Percentiles rank a stretch among this genome's conserved stretches.
Evolutionary conservation across 2,329 filamentous ascomycete genomes (phyloP).

Genomic region (Alternaria panax): DNA sequence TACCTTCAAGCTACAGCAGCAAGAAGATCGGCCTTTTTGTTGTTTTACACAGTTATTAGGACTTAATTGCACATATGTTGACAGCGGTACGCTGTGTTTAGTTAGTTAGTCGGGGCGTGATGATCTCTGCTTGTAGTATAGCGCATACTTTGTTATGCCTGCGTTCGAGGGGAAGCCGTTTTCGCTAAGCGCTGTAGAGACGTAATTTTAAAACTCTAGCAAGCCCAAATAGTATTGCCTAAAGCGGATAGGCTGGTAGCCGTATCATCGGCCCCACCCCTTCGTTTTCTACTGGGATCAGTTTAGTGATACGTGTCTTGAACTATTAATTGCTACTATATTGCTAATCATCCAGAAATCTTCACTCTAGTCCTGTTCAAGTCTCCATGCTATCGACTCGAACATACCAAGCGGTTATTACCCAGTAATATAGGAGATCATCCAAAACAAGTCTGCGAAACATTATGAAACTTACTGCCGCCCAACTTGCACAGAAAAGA

Average conservation of each 20-base stretch:
- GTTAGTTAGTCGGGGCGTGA: neutral
- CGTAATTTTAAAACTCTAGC: neutral
- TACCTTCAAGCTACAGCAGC: too few relatives aligned
- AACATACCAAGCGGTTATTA: neutral
- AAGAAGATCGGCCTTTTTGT: too few relatives aligned
- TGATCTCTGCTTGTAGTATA: neutral
- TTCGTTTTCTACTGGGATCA: neutral
- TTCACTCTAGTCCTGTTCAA: neutral
- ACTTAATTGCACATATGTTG: neutral
- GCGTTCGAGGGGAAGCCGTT: neutral
- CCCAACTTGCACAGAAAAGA: constrained; percentile 9
- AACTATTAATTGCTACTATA: neutral
- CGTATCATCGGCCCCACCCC: neutral
- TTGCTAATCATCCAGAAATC: neutral
- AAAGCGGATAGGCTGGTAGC: neutral
- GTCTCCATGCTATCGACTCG: neutral
- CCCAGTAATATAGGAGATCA: neutral
- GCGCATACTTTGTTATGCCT: neutral
- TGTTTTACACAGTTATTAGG: neutral
- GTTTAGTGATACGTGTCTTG: neutral
- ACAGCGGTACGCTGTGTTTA: neutral
- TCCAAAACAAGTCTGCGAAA: neutral
- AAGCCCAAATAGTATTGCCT: neutral
- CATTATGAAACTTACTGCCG: constrained; percentile 2
- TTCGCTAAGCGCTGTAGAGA: neutral